Base-by-base conservation (phyloP, 768 basidiomycete species). In the Amanita phalloides region DNA sequence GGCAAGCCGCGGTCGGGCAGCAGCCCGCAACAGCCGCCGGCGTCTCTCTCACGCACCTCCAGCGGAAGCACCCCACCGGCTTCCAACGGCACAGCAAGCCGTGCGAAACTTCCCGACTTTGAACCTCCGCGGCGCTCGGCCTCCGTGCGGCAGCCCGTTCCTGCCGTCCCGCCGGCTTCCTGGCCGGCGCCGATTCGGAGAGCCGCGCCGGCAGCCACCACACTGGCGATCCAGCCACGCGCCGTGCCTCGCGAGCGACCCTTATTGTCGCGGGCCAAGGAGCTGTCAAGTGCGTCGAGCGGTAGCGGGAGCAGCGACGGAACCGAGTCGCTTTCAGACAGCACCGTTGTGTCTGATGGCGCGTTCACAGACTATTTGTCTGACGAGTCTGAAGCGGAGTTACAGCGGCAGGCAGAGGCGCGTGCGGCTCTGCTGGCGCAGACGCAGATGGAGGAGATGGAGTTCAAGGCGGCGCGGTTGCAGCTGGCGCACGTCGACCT, bases 301-400 rank as follows among this genome's bases (percentile, higher is more conserved):
- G 77, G 81, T 61, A 79, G 77, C 60, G 73, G 78, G 48, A 79
- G 82, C 56, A 81, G 83, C 59, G 77, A 79, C 57, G 79, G 83
- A 21, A 67, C 76, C 45, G 78, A 80, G 35, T 83, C 82, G 17
- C 57, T 79, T 61, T 81, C 83, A 3, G 85, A 86, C 62, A 79
- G 79, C 54, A 90, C 90, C 3, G 75, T 90, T 51, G 89, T 84
- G 3, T 90, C 88, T 7, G 89, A 90, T 57, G 89, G 88, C 10
- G 87, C 81, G 13, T 92, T 92, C 61, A 92, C 90, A 10, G 90
- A 92, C 63, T 92, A 92, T 63, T 68, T 90, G 28, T 90, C 88
- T n/a, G 89, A 90, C 61, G 89, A 92, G 66, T 90, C 88, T n/a
- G 89, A 92, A 60, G 87, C 82, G 25, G 89, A 92, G 62, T 66